These are phyloP conservation scores for Dimargaris verticillata DNA, from an alignment of 192 early-diverging fungal species.

Conservation along the genomic window DNA sequence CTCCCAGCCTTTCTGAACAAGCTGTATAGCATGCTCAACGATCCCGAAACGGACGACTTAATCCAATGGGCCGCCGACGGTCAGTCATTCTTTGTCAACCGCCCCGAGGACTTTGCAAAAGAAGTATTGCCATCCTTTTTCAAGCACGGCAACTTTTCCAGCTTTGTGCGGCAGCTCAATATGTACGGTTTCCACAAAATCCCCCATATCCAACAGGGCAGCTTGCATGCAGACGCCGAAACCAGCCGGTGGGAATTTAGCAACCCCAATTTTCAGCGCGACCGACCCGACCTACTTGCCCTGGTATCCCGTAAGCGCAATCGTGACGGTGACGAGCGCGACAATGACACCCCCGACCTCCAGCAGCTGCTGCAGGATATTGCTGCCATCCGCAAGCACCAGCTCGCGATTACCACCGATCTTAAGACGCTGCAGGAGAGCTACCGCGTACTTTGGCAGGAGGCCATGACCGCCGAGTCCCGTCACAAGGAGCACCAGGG, in stretches of 20 bases:
- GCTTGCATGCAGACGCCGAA: background rate
- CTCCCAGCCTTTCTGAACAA: conserved; percentile 87
- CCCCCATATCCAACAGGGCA: conserved; percentile 1
- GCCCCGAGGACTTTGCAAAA: conserved; percentile 51
- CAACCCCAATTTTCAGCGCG: conserved; percentile 46
- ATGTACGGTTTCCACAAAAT: conserved; percentile 69
- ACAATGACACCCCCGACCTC: conserved; percentile 30
- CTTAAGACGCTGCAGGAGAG: conserved; percentile 76
- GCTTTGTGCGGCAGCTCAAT: conserved; percentile 61
- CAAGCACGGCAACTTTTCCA: conserved; percentile 55
- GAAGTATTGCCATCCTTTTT: conserved; percentile 46
- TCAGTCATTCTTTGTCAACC: conserved; percentile 57
- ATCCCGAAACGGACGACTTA: conserved; percentile 60
- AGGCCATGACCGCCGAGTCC: conserved; percentile 53
- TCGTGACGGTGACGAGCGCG: conserved; percentile 17
- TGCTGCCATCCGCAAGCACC: conserved; percentile 75
- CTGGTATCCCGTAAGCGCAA: conserved; percentile 55
- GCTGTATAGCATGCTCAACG: conserved; percentile 88
- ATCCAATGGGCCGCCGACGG: conserved; percentile 85
- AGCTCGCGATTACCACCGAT: conserved; percentile 71
- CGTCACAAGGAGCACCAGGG: conserved; percentile 77
- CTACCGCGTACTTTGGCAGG: conserved; percentile 79
- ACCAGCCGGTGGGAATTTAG: conserved; percentile 36
- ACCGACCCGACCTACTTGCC: conserved; percentile 34
- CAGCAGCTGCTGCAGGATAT: conserved; percentile 53